Percentiles rank a stretch among this genome's conserved stretches.
Conservation (phyloP, 768 basidiomycete genomes). For the Coprinopsis marcescibilis region DNA sequence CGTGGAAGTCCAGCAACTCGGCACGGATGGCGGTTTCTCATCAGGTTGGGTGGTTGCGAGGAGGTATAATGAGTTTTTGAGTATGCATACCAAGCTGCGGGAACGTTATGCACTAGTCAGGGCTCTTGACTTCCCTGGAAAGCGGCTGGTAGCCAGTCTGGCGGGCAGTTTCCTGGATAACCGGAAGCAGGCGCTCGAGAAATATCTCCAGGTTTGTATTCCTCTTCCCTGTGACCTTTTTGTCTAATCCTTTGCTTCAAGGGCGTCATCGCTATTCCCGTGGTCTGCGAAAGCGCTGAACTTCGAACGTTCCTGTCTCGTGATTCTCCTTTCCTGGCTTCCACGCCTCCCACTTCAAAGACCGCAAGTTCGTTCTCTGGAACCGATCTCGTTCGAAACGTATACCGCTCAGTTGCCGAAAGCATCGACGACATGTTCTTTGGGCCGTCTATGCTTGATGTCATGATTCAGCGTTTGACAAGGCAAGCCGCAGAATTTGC, state of each 20-base stretch:
- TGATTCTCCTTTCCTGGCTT: constrained; percentile 74
- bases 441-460: constrained; percentile 92
- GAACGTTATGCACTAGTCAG: constrained; percentile 67
- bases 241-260: constrained; percentile 22
- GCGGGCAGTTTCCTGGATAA: constrained; percentile 86
- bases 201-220: constrained; percentile 70
- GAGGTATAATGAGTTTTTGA: constrained; percentile 92
- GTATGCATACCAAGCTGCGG: constrained; percentile 78
- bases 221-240: background rate
- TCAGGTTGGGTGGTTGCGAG: constrained; percentile 93
- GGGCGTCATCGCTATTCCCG: constrained; percentile 68
- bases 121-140: constrained; percentile 85
- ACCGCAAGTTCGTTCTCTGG: constrained; percentile 50
- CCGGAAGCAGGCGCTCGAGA: constrained; percentile 73
- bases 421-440: constrained; percentile 98
- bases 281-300: constrained; percentile 77
- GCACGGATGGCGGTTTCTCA: constrained; percentile 67
- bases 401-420: constrained; percentile 89
- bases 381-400: constrained; percentile 72
- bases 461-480: constrained; percentile 87
- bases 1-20: constrained; percentile 86
- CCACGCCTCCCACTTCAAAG: constrained; percentile 31
- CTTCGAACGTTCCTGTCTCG: constrained; percentile 83
- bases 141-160: constrained; percentile 83
- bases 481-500: constrained; percentile 87